Percentiles rank a stretch among this genome's conserved stretches.
Conservation (phyloP, 2,329 filamentous ascomycete species). For the Exophiala alcalophila region DNA sequence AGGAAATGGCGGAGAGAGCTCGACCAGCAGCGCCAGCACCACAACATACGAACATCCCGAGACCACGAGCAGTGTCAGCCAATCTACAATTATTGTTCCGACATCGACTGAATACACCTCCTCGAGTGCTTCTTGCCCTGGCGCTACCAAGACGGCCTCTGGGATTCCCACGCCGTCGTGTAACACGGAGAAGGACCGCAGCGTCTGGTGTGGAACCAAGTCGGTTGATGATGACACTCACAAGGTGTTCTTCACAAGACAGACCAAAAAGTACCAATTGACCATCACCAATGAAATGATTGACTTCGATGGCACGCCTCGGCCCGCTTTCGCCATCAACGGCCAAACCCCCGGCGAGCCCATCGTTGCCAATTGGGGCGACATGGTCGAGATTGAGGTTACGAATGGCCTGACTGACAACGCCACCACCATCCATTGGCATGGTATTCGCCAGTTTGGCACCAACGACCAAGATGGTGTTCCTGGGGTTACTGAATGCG, state of each 20-base stretch:
- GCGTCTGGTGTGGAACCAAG: constrained; percentile 23
- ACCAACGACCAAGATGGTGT: constrained; percentile 59
- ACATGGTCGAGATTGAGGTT: constrained; percentile 54
- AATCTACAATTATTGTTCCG: constrained; percentile 4
- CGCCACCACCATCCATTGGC: constrained; percentile 64
- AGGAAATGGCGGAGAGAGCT: not conserved
- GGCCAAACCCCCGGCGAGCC: constrained; percentile 64
- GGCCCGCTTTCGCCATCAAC: constrained; percentile 64
- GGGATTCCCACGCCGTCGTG: constrained; percentile 15
- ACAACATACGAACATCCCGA: constrained; percentile 1
- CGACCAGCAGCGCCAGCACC: not conserved
- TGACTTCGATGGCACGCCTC: constrained; percentile 32
- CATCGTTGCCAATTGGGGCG: constrained; percentile 63
- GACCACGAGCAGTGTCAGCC: constrained; percentile 4
- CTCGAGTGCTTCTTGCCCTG: constrained; percentile 12
- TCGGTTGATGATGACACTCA: constrained; percentile 21
- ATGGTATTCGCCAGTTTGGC: constrained; percentile 59
- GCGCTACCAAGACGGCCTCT: constrained; percentile 4
- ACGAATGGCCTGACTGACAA: constrained; percentile 54
- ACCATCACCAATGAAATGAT: constrained; percentile 12
- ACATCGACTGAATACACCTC: not conserved
- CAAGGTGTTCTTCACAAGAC: constrained; percentile 12
- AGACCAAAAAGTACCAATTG: constrained; percentile 23
- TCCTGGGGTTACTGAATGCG: constrained; percentile 51
- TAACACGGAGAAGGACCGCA: constrained; percentile 22